Evolutionary conservation across 225 moss, liverwort and hornwort species (phyloP).

Genomic region (Pseudoscleropodium purum): DNA sequence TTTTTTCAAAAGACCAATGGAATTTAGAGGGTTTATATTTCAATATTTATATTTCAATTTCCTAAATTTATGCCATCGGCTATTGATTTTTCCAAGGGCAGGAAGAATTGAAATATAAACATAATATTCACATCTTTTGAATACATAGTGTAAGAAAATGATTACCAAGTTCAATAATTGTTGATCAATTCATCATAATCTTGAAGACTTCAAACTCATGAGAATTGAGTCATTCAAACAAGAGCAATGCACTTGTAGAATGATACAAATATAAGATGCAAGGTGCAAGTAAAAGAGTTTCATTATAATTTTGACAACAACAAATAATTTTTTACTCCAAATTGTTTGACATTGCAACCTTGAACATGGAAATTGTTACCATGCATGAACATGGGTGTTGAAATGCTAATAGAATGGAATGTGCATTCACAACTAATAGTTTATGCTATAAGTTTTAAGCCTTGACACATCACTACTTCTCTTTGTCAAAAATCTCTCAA

Average conservation of each 20-base stretch:
- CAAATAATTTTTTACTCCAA: neutral
- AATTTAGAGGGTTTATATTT: too few species aligned
- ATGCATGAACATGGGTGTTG: fast-evolving
- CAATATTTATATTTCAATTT: too few species aligned
- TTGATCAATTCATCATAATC: neutral
- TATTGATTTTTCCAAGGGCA: too few species aligned
- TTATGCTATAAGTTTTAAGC: neutral
- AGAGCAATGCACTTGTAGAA: fast-evolving
- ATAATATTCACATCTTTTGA: too few species aligned
- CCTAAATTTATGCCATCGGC: too few species aligned
- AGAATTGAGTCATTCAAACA: neutral
- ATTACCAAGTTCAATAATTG: neutral
- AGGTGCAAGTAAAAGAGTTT: neutral
- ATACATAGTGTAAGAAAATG: neutral
- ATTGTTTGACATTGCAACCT: neutral
- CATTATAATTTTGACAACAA: neutral
- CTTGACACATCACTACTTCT: too few species aligned
- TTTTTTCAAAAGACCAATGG: too few species aligned
- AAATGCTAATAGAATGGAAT: neutral
- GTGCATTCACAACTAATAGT: neutral
- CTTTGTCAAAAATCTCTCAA: too few species aligned
- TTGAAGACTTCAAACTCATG: neutral
- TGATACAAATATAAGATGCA: neutral
- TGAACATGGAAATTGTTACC: neutral
- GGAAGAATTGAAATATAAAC: too few species aligned